These are phyloP conservation scores for Chaetomiaceae sp. DNA, from an alignment of 2,329 filamentous ascomycete genomes.

Conservation along the genomic window DNA sequence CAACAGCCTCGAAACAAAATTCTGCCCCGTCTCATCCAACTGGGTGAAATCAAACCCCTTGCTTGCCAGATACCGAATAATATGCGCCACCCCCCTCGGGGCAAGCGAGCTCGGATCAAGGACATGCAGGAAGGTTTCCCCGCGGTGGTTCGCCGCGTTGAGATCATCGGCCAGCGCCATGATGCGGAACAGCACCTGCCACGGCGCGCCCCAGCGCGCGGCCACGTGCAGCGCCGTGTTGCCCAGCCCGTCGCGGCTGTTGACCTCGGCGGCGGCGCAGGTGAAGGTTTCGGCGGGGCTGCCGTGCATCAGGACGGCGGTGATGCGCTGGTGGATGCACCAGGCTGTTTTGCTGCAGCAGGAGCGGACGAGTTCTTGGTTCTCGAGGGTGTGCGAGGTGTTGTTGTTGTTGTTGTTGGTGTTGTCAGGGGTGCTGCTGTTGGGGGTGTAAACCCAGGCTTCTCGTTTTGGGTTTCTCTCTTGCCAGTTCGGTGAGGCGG, in stretches of 20 bases:
- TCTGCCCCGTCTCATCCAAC: conserved; percentile 2
- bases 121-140: conserved; percentile 13
- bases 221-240: conserved; percentile 18
- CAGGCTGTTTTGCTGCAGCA: conserved; percentile 15
- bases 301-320: conserved; percentile 6
- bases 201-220: conserved; percentile 13
- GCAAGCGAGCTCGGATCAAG: conserved; percentile 3
- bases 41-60: conserved; percentile 8
- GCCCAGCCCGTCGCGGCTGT: conserved; percentile 11
- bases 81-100: background rate
- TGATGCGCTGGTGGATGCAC: conserved; percentile 19
- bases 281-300: conserved; percentile 10
- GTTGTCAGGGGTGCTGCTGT: background rate
- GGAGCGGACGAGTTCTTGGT: conserved; percentile 14
- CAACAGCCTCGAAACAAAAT: conserved; percentile 4
- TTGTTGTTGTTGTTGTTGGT: too few species aligned
- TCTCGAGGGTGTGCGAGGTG: conserved; percentile 7
- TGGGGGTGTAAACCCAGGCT: too few species aligned
- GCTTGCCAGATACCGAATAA: conserved; percentile 4
- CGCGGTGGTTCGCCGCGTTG: conserved; percentile 4
- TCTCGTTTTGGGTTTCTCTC: too few species aligned
- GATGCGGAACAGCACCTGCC: conserved; percentile 11
- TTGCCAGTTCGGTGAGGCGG: too few species aligned
- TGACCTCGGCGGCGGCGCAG: conserved; percentile 11
- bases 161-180: background rate